Evolutionary conservation across 2,329 filamentous ascomycete genomes (phyloP).

Genomic region (Simplicillium sp.): DNA sequence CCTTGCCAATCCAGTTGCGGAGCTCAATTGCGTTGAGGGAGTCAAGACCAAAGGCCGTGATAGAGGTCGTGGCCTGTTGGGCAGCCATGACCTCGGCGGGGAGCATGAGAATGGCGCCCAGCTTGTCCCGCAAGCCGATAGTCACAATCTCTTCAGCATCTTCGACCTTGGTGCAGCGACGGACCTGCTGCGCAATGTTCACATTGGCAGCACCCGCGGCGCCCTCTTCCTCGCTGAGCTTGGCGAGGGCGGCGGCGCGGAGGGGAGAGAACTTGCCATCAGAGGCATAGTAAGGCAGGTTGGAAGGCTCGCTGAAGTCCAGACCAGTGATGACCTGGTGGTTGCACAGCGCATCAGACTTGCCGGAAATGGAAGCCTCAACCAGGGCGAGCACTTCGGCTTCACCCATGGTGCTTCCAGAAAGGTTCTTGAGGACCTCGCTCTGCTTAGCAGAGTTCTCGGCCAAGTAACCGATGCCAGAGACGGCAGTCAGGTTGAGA

Average conservation of each 20-base stretch:
- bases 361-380: conserved; percentile 37
- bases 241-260: conserved; percentile 24
- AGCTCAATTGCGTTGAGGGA: conserved; percentile 33
- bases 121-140: conserved; percentile 15
- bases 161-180: conserved; percentile 6
- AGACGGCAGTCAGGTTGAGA: conserved; percentile 43
- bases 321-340: conserved; percentile 46
- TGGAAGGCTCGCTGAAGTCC: conserved; percentile 30
- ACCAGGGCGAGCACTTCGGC: conserved; percentile 45
- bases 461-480: conserved; percentile 39
- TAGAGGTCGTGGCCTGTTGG: not conserved
- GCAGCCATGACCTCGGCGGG: conserved; percentile 12
- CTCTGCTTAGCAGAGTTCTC: conserved; percentile 31
- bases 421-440: conserved; percentile 38
- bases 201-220: conserved; percentile 5
- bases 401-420: conserved; percentile 38
- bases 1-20: conserved; percentile 35
- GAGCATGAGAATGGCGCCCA: conserved; percentile 24
- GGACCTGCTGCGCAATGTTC: conserved; percentile 10
- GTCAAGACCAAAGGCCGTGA: not conserved
- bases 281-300: conserved; percentile 41
- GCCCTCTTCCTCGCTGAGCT: conserved; percentile 8
- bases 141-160: conserved; percentile 16
- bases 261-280: conserved; percentile 46
- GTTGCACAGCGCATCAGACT: conserved; percentile 29